phyloP scores from a whole-genome alignment of 2,329 filamentous ascomycete genomes.

The Ophiostoma sp. region DNA sequence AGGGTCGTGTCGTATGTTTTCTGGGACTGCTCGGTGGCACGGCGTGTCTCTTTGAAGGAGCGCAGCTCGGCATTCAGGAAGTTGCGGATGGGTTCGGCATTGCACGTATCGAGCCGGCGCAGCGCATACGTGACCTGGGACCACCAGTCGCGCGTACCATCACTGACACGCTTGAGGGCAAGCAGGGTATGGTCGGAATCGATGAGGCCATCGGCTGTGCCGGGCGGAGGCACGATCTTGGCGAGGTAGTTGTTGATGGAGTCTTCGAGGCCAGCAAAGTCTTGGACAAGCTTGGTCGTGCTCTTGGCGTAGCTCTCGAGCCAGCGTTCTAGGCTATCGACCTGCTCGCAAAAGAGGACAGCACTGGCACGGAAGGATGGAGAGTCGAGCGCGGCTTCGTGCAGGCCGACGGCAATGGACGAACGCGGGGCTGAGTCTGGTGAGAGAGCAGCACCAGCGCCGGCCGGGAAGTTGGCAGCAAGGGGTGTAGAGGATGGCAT shows the following conservation, averaged over 20 bases:
- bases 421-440: conserved; percentile 25
- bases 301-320: conserved; percentile 59
- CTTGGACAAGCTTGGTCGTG: conserved; percentile 51
- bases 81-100: conserved; percentile 72
- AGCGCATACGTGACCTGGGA: conserved; percentile 65
- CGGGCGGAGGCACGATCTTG: conserved; percentile 66
- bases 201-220: conserved; percentile 70
- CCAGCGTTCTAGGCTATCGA: conserved; percentile 89
- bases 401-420: conserved; percentile 70
- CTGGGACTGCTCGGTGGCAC: conserved; percentile 71
- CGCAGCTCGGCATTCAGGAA: conserved; percentile 77
- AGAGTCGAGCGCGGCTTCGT: conserved; percentile 93
- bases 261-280: conserved; percentile 69
- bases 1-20: conserved; percentile 78
- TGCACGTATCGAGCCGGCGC: conserved; percentile 68
- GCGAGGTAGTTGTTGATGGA: conserved; percentile 71
- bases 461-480: not conserved
- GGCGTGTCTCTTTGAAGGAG: conserved; percentile 77
- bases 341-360: conserved; percentile 82
- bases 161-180: conserved; percentile 76
- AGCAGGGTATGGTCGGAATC: conserved; percentile 94
- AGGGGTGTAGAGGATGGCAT: not conserved
- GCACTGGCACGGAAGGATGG: conserved; percentile 88
- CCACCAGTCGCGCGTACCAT: conserved; percentile 87
- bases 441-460: not conserved